Percentiles rank a stretch among this genome's conserved stretches.
phyloP scores from a whole-genome alignment of 441 rosid species.

The Capsella rubella region DNA sequence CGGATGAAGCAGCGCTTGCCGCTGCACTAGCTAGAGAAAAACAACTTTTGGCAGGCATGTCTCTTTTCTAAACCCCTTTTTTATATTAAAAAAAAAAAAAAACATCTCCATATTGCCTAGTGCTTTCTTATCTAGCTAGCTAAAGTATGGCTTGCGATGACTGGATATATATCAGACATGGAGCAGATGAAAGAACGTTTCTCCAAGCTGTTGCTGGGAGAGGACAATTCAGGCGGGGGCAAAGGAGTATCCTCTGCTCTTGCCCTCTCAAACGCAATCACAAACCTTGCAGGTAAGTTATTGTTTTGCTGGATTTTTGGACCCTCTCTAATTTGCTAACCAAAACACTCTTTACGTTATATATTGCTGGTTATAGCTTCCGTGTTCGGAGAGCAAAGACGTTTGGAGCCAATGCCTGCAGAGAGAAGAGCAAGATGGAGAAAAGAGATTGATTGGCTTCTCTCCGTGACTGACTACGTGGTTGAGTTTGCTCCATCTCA shows the following conservation, averaged over 20 bases:
- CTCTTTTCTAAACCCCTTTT: background rate
- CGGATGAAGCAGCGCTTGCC: conserved; percentile 46
- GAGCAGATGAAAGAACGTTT: conserved; percentile 93
- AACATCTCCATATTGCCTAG: too few relatives aligned
- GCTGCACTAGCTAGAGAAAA: conserved; percentile 50
- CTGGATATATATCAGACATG: conserved; percentile 50
- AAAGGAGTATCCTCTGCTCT: conserved; percentile 97
- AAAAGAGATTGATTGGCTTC: conserved; percentile 88
- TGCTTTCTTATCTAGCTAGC: background rate
- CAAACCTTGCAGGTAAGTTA: conserved; percentile 83
- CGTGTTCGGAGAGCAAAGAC: conserved; percentile 85
- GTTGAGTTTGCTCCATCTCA: conserved; percentile 91
- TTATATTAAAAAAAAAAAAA: too few relatives aligned
- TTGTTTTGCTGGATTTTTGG: background rate
- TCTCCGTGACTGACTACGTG: conserved; percentile 77
- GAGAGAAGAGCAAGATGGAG: conserved; percentile 90
- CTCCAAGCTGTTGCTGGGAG: conserved; percentile 85
- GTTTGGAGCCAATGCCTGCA: conserved; percentile 86
- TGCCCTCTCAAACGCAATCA: conserved; percentile 92
- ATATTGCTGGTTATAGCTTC: conserved; percentile 63
- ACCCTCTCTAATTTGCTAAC: background rate
- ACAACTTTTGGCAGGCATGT: conserved; percentile 55
- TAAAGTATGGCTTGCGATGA: conserved; percentile 5
- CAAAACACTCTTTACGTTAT: background rate
- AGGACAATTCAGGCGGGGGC: conserved; percentile 99